A percentile compares a stretch with the other conserved stretches of the same genome.
Conservation (phyloP, 306 rosid genomes). For the Calophaca sinica region DNA sequence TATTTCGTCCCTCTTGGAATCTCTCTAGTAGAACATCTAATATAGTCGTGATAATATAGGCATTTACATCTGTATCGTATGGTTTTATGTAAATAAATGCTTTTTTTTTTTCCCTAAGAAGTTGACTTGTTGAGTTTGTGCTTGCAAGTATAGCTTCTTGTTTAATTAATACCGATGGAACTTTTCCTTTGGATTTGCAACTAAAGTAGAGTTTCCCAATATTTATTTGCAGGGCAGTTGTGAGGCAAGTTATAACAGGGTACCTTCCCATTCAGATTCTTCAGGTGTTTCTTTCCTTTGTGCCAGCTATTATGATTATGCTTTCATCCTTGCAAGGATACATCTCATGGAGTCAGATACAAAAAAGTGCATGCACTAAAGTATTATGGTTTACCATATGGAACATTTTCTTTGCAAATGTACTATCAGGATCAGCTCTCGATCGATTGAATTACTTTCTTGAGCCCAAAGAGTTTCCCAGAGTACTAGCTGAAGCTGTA, state of each 20-base stretch:
- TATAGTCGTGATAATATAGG: neutral
- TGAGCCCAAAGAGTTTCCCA: conserved; percentile 80
- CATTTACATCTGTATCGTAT: conserved; percentile 5
- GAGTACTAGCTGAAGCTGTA: conserved; percentile 82
- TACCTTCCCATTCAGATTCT: conserved; percentile 90
- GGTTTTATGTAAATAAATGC: conserved; percentile 6
- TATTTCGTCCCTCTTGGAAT: too few relatives aligned
- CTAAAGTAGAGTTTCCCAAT: conserved; percentile 28
- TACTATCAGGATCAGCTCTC: conserved; percentile 78
- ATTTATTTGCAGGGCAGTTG: conserved; percentile 65
- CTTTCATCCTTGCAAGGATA: conserved; percentile 81
- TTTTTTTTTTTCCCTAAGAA: conserved; percentile 7
- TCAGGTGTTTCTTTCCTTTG: conserved; percentile 56
- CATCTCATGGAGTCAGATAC: conserved; percentile 74
- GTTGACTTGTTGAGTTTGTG: neutral
- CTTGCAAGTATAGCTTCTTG: conserved; percentile 7
- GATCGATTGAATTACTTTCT: conserved; percentile 66
- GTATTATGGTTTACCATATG: conserved; percentile 83
- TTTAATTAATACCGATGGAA: neutral
- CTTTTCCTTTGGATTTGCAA: conserved; percentile 17
- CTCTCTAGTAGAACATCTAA: neutral
- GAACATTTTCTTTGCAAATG: conserved; percentile 89
- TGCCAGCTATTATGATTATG: conserved; percentile 78
- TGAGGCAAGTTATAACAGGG: conserved; percentile 81
- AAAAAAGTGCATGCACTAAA: conserved; percentile 72